phyloP scores from a whole-genome alignment of 495 filamentous ascomycete species.

The Penicillium canescens region DNA sequence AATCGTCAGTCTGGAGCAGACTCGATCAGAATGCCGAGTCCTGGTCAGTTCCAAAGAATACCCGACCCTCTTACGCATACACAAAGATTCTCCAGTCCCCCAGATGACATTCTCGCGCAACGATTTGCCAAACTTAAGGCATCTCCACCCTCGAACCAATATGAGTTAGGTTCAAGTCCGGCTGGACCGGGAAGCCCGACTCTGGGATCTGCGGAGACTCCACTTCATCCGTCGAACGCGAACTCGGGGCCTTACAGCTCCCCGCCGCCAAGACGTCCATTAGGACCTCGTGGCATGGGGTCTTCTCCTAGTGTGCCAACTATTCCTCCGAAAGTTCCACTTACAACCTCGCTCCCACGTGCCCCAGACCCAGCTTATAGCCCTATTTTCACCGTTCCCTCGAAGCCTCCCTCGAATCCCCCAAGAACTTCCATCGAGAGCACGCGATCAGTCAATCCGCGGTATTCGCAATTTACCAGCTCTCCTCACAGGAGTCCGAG shows the following conservation, averaged over 20 bases:
- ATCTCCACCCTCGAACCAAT: constrained; percentile 23
- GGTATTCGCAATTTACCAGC: constrained; percentile 41
- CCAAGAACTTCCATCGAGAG: constrained; percentile 50
- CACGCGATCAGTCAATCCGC: constrained; percentile 32
- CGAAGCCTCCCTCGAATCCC: constrained; percentile 47
- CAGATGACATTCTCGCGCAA: constrained; percentile 44
- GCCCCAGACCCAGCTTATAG: constrained; percentile 85
- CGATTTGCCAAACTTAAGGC: constrained; percentile 46
- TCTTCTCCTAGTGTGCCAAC: constrained; percentile 39
- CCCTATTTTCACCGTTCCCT: constrained; percentile 54
- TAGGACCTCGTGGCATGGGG: constrained; percentile 60
- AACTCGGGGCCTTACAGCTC: constrained; percentile 19
- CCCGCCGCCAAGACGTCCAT: constrained; percentile 38
- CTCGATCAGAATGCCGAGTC: constrained; percentile 43
- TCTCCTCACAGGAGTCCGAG: constrained; percentile 40
- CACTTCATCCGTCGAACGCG: constrained; percentile 27
- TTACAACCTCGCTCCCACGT: constrained; percentile 67
- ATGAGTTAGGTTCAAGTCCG: constrained; percentile 31
- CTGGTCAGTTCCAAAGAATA: constrained; percentile 38
- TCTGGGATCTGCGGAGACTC: constrained; percentile 28
- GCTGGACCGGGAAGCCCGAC: constrained; percentile 25
- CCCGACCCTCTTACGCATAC: constrained; percentile 16
- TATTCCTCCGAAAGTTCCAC: constrained; percentile 55
- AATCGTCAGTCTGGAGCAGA: constrained; percentile 17
- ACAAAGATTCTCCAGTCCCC: constrained; percentile 27